A percentile compares a stretch with the other conserved stretches of the same genome.
phyloP scores from a whole-genome alignment of 257 asterid species.

The Solanum acaule region DNA sequence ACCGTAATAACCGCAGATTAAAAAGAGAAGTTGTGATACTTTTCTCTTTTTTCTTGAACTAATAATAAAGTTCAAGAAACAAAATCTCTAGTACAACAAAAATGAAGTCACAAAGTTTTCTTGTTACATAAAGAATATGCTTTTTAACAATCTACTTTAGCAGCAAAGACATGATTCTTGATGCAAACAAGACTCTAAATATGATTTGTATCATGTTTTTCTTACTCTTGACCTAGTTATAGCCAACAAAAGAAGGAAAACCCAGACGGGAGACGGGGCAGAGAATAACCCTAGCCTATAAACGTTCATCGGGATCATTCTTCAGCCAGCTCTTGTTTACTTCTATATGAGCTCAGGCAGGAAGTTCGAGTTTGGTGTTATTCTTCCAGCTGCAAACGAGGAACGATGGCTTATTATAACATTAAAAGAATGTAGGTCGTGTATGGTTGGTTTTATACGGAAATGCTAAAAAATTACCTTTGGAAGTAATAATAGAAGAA shows the following conservation, averaged over 20 bases:
- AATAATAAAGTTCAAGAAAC: neutral
- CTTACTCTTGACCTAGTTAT: neutral
- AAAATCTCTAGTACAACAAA: neutral
- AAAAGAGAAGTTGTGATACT: neutral
- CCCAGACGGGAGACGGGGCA: neutral
- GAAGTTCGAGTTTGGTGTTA: constrained; percentile 57
- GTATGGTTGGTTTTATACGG: neutral
- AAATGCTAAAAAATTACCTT: constrained; percentile 31
- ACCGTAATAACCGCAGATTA: neutral
- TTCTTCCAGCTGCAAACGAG: constrained; percentile 59
- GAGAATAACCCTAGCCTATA: neutral
- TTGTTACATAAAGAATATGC: neutral
- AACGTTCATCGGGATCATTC: neutral
- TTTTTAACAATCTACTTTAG: neutral
- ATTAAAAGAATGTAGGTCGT: neutral
- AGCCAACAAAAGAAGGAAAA: neutral
- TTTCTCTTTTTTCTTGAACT: neutral
- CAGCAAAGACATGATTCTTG: neutral
- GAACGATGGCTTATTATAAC: neutral
- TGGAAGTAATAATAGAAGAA: constrained; percentile 88
- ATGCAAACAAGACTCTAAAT: neutral
- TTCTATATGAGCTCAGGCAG: constrained; percentile 35
- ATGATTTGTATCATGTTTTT: neutral
- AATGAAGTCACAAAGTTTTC: neutral
- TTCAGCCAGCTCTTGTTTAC: neutral